Evolutionary conservation across 2,329 filamentous ascomycete genomes (phyloP), one percentile per base, ranked within the genome.

Genomic region (Rhynchosporium secalis): DNA sequence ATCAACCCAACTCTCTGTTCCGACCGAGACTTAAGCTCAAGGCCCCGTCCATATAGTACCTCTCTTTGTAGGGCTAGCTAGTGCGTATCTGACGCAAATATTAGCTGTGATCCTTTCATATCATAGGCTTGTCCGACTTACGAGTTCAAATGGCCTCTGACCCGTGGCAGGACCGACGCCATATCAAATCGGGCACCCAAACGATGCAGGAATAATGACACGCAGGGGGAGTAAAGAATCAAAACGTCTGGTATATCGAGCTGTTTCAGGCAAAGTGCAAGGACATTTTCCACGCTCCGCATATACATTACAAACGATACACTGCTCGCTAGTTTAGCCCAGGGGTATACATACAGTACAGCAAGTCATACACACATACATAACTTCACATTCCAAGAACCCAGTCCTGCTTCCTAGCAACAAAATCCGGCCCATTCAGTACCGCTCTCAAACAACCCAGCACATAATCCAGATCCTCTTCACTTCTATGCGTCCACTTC

Each of bases 401-500:
- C 67, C 67, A 71, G 40, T 71, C 65, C 31, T 64, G 36, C 40
- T 62, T 62, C n/a, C 52, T 62, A 15, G 56, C 20, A n/a, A 58
- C 60, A 41, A 45, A 47, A 62, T 71, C 69, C 31, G 55, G 59
- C 4, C 45, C 52, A 28, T 69, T 67, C 33, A 69, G 41, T 26
- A 73, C 48, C 15, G 49, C 46, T 0, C 65, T 63, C 60, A 74
- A 62, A 47, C 60, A 56, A 7, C 57, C 60, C 66, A 72, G 66
- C 15, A 72, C 66, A 58, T 70, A 70, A 47, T 72, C 70, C 33
- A 73, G 38, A 40, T 76, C 74, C 33, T 60, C 63, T 28, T 70
- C 68, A 28, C 60, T 63, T 4, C 72, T 69, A 41, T 72, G 59
- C 73, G 20, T 52, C 60, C 75, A 76, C 56, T 65, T 70, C 26